phyloP scores from a whole-genome alignment of 2,329 filamentous ascomycete species.

The Ascochyta clinopodiicola region DNA sequence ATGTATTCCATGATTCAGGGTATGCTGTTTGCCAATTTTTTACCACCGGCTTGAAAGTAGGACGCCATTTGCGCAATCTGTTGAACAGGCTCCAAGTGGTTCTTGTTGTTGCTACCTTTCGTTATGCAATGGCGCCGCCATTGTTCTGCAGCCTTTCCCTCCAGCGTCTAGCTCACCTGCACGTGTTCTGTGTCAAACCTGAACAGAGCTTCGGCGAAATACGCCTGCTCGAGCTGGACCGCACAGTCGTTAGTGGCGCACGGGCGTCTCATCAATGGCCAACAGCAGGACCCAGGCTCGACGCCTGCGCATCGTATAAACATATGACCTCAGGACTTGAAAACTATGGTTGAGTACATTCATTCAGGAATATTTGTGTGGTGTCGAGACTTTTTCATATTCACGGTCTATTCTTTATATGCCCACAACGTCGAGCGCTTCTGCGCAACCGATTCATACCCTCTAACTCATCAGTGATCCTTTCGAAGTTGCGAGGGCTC shows the following conservation, averaged over 20 bases:
- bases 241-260: neutral
- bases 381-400: neutral
- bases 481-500: neutral
- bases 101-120: neutral
- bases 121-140: neutral
- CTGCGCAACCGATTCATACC: neutral
- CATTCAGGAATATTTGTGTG: neutral
- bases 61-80: neutral
- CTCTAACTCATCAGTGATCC: no score
- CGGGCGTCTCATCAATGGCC: neutral
- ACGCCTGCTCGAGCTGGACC: neutral
- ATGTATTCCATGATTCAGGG: conserved; percentile 86
- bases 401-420: neutral
- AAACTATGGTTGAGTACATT: no score
- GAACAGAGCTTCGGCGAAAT: neutral
- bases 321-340: neutral
- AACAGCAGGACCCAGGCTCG: neutral
- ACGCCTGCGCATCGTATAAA: neutral
- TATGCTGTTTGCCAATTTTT: conserved; percentile 83
- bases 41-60: conserved; percentile 73
- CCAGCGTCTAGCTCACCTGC: neutral
- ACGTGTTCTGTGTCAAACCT: neutral
- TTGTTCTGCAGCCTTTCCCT: neutral
- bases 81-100: neutral
- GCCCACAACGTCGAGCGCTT: neutral